phyloP scores from a whole-genome alignment of 192 early-diverging fungal genomes.

The Allomyces javanicus region DNA sequence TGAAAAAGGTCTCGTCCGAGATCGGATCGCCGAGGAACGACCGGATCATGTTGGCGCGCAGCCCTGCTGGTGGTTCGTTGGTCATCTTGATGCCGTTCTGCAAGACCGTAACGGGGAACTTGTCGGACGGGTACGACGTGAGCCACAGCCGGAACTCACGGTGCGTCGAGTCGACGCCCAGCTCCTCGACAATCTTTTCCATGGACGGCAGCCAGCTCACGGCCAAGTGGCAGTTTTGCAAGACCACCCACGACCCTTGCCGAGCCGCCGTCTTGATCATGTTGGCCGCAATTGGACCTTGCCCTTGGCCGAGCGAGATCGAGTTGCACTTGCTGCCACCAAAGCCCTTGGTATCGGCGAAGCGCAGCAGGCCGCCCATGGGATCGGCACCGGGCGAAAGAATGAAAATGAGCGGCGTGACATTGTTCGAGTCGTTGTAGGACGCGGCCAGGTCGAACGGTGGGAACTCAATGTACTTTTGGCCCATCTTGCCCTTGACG shows the following conservation, averaged over 20 bases:
- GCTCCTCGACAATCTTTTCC: conserved; percentile 43
- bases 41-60: conserved; percentile 35
- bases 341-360: conserved; percentile 42
- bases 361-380: conserved; percentile 38
- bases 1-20: conserved; percentile 37
- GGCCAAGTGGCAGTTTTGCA: conserved; percentile 46
- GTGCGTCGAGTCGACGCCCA: conserved; percentile 23
- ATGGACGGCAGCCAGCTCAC: conserved; percentile 31
- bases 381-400: conserved; percentile 45
- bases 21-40: conserved; percentile 35
- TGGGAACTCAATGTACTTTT: conserved; percentile 45
- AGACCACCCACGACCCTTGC: conserved; percentile 37
- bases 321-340: conserved; percentile 30
- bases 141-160: conserved; percentile 40
- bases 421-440: conserved; percentile 36
- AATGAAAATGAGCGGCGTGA: conserved; percentile 36
- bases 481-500: conserved; percentile 39
- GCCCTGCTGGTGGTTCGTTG: conserved; percentile 40
- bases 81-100: conserved; percentile 44
- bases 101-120: conserved; percentile 33
- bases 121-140: conserved; percentile 34
- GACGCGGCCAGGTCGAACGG: conserved; percentile 36
- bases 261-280: conserved; percentile 39
- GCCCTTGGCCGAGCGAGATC: conserved; percentile 43
- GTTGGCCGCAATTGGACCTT: conserved; percentile 34